Conservation (phyloP, 139 green algal genomes). For the Ettlia oleoabundans region DNA sequence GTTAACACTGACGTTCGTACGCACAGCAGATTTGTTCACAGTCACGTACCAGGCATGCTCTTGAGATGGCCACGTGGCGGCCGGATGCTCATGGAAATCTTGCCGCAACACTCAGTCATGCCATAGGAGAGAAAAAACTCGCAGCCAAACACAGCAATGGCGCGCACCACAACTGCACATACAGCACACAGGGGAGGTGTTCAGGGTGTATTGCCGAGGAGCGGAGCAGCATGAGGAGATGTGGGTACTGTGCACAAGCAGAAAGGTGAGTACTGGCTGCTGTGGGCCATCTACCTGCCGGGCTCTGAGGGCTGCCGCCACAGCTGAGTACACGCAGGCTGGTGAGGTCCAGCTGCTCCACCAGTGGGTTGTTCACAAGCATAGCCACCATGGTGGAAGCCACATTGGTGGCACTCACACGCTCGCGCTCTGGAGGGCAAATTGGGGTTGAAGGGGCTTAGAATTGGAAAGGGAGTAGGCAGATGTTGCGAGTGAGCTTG, state of each 20-base stretch:
- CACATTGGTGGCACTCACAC: slow-evolving; percentile 80
- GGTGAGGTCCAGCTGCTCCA: slow-evolving; percentile 71
- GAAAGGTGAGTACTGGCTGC: too few relatives aligned
- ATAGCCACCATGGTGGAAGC: slow-evolving; percentile 91
- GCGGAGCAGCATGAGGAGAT: not conserved
- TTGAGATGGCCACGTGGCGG: not conserved
- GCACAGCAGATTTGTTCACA: not conserved
- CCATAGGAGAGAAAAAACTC: slow-evolving; percentile 91
- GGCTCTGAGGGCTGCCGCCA: slow-evolving; percentile 78
- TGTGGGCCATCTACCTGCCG: not conserved
- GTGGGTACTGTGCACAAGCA: too few relatives aligned
- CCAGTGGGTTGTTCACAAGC: slow-evolving; percentile 76
- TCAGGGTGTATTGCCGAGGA: not conserved
- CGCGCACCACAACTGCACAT: slow-evolving; percentile 52
- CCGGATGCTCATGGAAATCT: slow-evolving; percentile 93
- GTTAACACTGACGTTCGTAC: not conserved
- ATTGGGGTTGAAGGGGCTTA: too few relatives aligned
- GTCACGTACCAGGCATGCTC: slow-evolving; percentile 6
- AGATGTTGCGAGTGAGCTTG: too few relatives aligned
- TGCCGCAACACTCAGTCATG: slow-evolving; percentile 97
- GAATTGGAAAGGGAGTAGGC: too few relatives aligned
- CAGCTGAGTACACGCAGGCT: slow-evolving; percentile 83
- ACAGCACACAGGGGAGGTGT: not conserved
- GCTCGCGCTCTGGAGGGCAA: slow-evolving; percentile 83
- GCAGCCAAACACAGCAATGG: slow-evolving; percentile 75